Evolutionary conservation across 2,329 filamentous ascomycete genomes (phyloP), one percentile per base, ranked within the genome.

Genomic region (Rhynchosporium agropyri): DNA sequence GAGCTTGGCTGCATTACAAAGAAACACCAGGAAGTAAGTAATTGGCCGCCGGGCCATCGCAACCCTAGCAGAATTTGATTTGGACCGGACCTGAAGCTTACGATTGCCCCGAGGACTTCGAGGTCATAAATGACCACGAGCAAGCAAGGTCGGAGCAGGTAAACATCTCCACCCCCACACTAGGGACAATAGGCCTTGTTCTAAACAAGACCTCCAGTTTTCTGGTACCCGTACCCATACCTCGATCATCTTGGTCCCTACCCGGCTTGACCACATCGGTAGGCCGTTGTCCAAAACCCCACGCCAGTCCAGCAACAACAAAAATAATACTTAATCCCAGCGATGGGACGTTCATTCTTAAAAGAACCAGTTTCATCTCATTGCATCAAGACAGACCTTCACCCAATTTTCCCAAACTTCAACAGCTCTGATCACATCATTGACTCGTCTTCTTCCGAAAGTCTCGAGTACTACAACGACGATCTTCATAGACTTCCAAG

Each of bases 281-380:
- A 61, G n/a, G 56, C 53, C 51, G 33, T 54, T n/a, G 20, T 28
- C 40, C 33, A 40, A 57, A 31, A 45, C 56, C n/a, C 60, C 64
- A 58, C 67, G 67, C 67, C 67, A 69, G 65, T 60, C 58, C 58
- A 68, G 66, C 65, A 64, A 69, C 65, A 63, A 63, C 31, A 57
- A 63, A 68, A 57, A 61, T 45, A 65, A 64, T 68, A 68, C 63
- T 68, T 68, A 67, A 67, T 61, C 56, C 48, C 42, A 28, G 48
- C 28, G 59, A 58, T 42, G 29, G 20, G 55, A 36, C 46, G 28
- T 60, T 48, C 45, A 48, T 60, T 5, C 33, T 60, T 48, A 36
- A 20, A 36, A 45, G 49, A 42, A 28, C 57, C 55, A 36, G 53
- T 54, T n/a, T 40, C 51, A 54, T 54, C 36, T 42, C 50, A 3